These are phyloP conservation scores for Phialophora tarda DNA, from an alignment of 2,329 filamentous ascomycete species.

Conservation along the genomic window DNA sequence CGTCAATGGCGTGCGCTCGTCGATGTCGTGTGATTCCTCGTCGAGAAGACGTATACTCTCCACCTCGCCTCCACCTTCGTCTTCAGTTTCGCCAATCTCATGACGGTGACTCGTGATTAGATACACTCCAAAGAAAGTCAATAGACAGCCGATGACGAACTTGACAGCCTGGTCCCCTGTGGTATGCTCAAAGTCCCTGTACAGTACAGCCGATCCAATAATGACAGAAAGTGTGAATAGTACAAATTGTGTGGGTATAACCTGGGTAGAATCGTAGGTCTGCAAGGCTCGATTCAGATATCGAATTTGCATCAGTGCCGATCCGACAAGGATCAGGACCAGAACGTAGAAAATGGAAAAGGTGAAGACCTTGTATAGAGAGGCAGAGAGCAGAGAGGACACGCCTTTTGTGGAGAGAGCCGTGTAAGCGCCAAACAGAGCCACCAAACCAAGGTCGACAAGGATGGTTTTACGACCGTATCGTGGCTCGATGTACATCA, in stretches of 20 bases:
- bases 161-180: constrained; percentile 74
- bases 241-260: constrained; percentile 97
- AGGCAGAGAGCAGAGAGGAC: constrained; percentile 90
- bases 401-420: constrained; percentile 95
- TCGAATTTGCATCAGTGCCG: constrained; percentile 94
- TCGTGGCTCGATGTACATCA: constrained; percentile 81
- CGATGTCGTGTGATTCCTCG: constrained; percentile 45
- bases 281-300: constrained; percentile 92
- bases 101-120: constrained; percentile 86
- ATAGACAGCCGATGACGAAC: constrained; percentile 85
- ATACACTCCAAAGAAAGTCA: constrained; percentile 97
- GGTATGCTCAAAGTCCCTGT: constrained; percentile 90
- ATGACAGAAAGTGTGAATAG: constrained; percentile 96
- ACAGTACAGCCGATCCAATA: constrained; percentile 87
- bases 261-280: constrained; percentile 94
- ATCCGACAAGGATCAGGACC: constrained; percentile 76
- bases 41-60: constrained; percentile 52
- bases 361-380: constrained; percentile 83
- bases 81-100: constrained; percentile 64
- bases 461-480: constrained; percentile 88
- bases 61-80: constrained; percentile 65
- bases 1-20: constrained; percentile 32
- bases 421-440: constrained; percentile 95
- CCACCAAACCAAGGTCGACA: constrained; percentile 91
- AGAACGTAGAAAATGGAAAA: constrained; percentile 91